Conservation (phyloP, 2,329 filamentous ascomycete species). For the Epichloe festucae region DNA sequence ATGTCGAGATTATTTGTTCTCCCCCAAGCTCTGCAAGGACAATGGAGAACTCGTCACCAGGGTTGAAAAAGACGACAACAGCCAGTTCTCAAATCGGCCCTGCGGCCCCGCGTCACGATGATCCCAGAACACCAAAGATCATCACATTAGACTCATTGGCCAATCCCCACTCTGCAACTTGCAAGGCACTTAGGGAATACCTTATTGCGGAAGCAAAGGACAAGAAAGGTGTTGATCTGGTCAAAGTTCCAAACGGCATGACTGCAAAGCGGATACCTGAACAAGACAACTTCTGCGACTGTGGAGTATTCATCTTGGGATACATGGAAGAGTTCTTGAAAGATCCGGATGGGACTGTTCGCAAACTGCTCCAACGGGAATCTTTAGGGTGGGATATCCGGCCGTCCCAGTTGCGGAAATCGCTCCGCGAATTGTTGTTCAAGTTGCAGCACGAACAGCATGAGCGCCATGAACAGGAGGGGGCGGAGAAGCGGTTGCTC, state of each 20-base stretch:
- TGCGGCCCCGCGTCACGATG: conserved; percentile 8
- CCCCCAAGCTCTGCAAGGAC: conserved; percentile 3
- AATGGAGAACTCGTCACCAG: background rate
- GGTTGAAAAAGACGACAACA: conserved; percentile 7
- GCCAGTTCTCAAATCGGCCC: conserved; percentile 1
- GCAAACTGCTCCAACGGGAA: conserved; percentile 50
- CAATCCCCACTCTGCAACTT: conserved; percentile 47
- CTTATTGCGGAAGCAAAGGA: conserved; percentile 57
- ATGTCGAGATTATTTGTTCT: background rate
- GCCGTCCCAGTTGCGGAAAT: conserved; percentile 44
- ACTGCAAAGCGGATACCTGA: conserved; percentile 63
- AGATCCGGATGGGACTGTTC: conserved; percentile 57
- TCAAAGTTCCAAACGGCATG: conserved; percentile 33
- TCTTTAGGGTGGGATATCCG: conserved; percentile 38
- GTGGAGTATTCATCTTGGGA: conserved; percentile 72
- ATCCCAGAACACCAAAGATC: conserved; percentile 51
- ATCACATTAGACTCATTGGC: conserved; percentile 82
- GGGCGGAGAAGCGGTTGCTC: conserved; percentile 18
- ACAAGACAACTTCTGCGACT: conserved; percentile 79
- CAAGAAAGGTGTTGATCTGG: conserved; percentile 36
- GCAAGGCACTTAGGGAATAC: conserved; percentile 61
- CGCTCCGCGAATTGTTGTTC: conserved; percentile 55
- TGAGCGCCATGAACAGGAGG: conserved; percentile 22
- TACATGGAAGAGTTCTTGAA: conserved; percentile 75
- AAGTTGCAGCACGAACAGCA: conserved; percentile 47